These are phyloP conservation scores for Tremella fuciformis DNA, from an alignment of 768 basidiomycete species.

Conservation along the genomic window DNA sequence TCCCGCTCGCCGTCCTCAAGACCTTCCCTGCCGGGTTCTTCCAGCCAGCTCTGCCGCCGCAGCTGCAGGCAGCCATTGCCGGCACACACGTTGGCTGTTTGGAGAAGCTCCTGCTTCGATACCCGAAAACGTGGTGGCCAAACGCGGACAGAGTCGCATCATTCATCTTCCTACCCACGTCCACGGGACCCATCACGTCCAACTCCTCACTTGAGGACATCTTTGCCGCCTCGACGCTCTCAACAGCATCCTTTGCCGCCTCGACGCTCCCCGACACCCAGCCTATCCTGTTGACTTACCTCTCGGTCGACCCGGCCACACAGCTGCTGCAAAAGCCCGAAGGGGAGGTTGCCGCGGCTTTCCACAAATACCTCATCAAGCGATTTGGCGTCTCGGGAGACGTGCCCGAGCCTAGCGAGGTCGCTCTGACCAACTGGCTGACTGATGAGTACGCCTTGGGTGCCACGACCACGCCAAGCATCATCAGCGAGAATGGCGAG, in stretches of 20 bases:
- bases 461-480: conserved; percentile 51
- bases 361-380: conserved; percentile 36
- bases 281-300: conserved; percentile 45
- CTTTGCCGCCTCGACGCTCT: conserved; percentile 34
- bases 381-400: conserved; percentile 23
- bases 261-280: conserved; percentile 26
- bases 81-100: conserved; percentile 44
- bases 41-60: conserved; percentile 29
- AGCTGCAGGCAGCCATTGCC: conserved; percentile 30
- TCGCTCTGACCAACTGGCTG: conserved; percentile 50
- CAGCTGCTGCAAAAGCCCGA: conserved; percentile 24
- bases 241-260: conserved; percentile 38
- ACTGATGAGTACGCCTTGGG: conserved; percentile 50
- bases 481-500: conserved; percentile 27
- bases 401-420: conserved; percentile 21
- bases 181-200: conserved; percentile 6
- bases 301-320: conserved; percentile 45
- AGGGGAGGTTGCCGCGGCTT: conserved; percentile 33
- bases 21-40: conserved; percentile 27
- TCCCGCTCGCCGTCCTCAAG: conserved; percentile 47
- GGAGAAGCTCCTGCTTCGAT: conserved; percentile 45
- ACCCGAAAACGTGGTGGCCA: conserved; percentile 48
- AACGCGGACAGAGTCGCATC: conserved; percentile 35
- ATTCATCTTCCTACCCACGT: conserved; percentile 47
- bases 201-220: conserved; percentile 33